Evolutionary conservation across 805 yeast species (phyloP).

Genomic region (Maudiozyma turicensis): DNA sequence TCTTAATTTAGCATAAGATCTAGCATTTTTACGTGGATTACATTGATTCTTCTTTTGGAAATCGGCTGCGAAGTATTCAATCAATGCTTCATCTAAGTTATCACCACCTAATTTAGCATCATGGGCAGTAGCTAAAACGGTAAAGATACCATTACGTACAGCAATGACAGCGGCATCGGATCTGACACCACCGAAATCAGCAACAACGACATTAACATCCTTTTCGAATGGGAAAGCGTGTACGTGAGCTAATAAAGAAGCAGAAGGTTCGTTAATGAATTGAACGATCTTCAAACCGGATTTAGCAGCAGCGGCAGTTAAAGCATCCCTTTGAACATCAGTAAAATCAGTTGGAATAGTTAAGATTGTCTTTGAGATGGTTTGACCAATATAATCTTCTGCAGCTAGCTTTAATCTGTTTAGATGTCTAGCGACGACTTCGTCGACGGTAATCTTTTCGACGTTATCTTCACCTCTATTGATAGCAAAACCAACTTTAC

Average conservation of each 20-base stretch:
- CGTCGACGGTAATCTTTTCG: slow-evolving; percentile 59
- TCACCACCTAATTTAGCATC: slow-evolving; percentile 82
- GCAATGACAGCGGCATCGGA: slow-evolving; percentile 92
- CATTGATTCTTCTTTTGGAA: slow-evolving; percentile 79
- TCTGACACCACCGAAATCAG: slow-evolving; percentile 94
- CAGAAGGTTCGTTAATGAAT: slow-evolving; percentile 83
- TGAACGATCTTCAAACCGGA: slow-evolving; percentile 79
- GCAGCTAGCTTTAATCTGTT: slow-evolving; percentile 78
- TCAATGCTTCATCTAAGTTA: slow-evolving; percentile 67
- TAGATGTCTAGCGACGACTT: slow-evolving; percentile 77
- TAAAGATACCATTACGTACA: slow-evolving; percentile 87
- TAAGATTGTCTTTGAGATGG: slow-evolving; percentile 72
- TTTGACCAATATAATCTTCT: slow-evolving; percentile 78
- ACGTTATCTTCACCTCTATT: slow-evolving; percentile 37
- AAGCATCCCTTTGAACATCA: slow-evolving; percentile 56
- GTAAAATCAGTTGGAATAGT: slow-evolving; percentile 86
- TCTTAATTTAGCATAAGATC: slow-evolving; percentile 81
- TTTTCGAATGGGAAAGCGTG: slow-evolving; percentile 36
- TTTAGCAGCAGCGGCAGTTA: slow-evolving; percentile 49
- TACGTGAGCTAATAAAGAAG: slow-evolving; percentile 76
- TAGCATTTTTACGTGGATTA: slow-evolving; percentile 70
- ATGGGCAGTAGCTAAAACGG: slow-evolving; percentile 78
- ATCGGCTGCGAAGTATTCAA: slow-evolving; percentile 83
- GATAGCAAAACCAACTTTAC: slow-evolving; percentile 60
- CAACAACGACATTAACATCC: slow-evolving; percentile 52